Conservation (phyloP, 2,329 filamentous ascomycete genomes). For the Hysterium pulicare region DNA sequence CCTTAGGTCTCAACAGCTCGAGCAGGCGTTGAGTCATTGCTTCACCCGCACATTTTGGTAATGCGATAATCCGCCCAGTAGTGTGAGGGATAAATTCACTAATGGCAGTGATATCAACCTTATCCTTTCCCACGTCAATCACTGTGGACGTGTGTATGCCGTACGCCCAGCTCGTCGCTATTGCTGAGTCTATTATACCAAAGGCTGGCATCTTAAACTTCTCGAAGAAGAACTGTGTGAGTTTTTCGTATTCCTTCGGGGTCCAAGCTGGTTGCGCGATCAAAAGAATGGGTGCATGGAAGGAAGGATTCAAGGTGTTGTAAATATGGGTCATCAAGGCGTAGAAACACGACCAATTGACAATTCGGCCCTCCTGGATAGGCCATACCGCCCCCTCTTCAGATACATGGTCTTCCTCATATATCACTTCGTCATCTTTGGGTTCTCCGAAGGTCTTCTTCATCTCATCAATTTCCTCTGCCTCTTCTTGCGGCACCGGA, state of each 20-base stretch:
- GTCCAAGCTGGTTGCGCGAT: slow-evolving; percentile 90
- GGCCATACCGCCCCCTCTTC: slow-evolving; percentile 89
- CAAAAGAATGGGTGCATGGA: slow-evolving; percentile 91
- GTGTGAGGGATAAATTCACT: slow-evolving; percentile 76
- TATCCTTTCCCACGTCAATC: slow-evolving; percentile 86
- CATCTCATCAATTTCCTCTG: slow-evolving; percentile 19
- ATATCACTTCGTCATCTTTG: slow-evolving; percentile 61
- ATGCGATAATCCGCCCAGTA: slow-evolving; percentile 58
- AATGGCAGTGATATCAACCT: slow-evolving; percentile 89
- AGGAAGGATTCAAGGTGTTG: slow-evolving; percentile 81
- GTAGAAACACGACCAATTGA: slow-evolving; percentile 89
- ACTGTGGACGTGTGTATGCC: slow-evolving; percentile 79
- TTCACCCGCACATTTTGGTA: slow-evolving; percentile 75
- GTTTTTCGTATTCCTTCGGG: slow-evolving; percentile 76
- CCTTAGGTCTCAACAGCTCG: slow-evolving; percentile 59
- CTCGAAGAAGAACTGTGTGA: slow-evolving; percentile 95
- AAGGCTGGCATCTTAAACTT: slow-evolving; percentile 94
- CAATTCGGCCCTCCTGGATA: slow-evolving; percentile 74
- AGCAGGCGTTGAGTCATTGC: slow-evolving; percentile 74
- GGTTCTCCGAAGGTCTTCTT: slow-evolving; percentile 38
- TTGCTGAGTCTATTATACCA: slow-evolving; percentile 81
- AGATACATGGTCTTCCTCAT: slow-evolving; percentile 84
- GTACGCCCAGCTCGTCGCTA: slow-evolving; percentile 78
- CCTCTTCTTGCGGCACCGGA: slow-evolving; percentile 26
- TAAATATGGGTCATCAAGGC: slow-evolving; percentile 91